phyloP scores from a whole-genome alignment of 495 filamentous ascomycete species.

The Cercophora sp. region DNA sequence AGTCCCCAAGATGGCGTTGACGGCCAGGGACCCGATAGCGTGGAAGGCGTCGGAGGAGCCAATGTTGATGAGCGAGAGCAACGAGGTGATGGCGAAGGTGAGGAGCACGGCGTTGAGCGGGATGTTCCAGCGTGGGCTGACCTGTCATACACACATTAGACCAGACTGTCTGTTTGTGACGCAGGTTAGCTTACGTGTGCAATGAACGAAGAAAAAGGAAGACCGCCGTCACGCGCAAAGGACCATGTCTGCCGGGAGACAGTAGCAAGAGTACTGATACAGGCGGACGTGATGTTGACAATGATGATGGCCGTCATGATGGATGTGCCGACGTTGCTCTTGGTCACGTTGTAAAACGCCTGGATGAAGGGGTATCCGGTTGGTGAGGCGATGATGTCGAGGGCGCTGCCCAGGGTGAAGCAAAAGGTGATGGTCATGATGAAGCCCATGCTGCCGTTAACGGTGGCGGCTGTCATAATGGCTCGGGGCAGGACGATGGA shows the following conservation, averaged over 20 bases:
- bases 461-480: constrained; percentile 40
- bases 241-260: constrained; percentile 54
- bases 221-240: constrained; percentile 57
- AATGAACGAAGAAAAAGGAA: constrained; percentile 53
- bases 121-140: constrained; percentile 42
- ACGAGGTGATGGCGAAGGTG: constrained; percentile 45
- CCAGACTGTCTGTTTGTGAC: too few species aligned
- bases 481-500: constrained; percentile 40
- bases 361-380: constrained; percentile 53
- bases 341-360: constrained; percentile 46
- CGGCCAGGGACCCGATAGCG: constrained; percentile 48
- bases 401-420: constrained; percentile 42
- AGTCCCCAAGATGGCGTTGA: constrained; percentile 41
- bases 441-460: constrained; percentile 39
- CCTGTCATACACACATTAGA: too few species aligned
- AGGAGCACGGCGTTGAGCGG: constrained; percentile 50
- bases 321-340: constrained; percentile 39
- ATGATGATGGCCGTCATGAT: constrained; percentile 46
- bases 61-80: constrained; percentile 59
- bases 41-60: constrained; percentile 54
- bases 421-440: constrained; percentile 43
- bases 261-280: constrained; percentile 49
- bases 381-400: constrained; percentile 24
- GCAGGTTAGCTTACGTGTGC: too few species aligned
- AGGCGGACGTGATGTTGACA: constrained; percentile 41